Evolutionary conservation across 129 eudicot genomes (phyloP).

Genomic region (carrot (Daucus carota)): DH1_v3.0 NC_030387.2:34110001-34110500

Average conservation of each 20-base stretch:
- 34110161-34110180: constrained; percentile 12
- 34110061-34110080: constrained; percentile 30
- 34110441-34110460: constrained; percentile 39
- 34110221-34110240: constrained; percentile 28
- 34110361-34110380: constrained; percentile 14
- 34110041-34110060: constrained; percentile 22
- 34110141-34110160: constrained; percentile 2
- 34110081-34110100: constrained; percentile 22
- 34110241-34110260: constrained; percentile 22
- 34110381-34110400: constrained; percentile 32
- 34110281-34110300: constrained; percentile 21
- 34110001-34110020: constrained; percentile 24
- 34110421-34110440: constrained; percentile 20
- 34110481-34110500: no score
- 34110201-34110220: constrained; percentile 39
- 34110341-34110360: constrained; percentile 25
- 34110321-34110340: constrained; percentile 50
- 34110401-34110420: constrained; percentile 16
- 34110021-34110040: constrained; percentile 19
- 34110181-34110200: constrained; percentile 34
- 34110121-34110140: constrained; percentile 12
- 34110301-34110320: constrained; percentile 42
- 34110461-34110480: no score
- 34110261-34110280: constrained; percentile 49
- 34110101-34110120: constrained; percentile 45